Percentiles rank a stretch among this genome's conserved stretches.
These are phyloP conservation scores for Monosiga brevicollis DNA, from an alignment of 78 protist species.

Conservation along the genomic window DNA sequence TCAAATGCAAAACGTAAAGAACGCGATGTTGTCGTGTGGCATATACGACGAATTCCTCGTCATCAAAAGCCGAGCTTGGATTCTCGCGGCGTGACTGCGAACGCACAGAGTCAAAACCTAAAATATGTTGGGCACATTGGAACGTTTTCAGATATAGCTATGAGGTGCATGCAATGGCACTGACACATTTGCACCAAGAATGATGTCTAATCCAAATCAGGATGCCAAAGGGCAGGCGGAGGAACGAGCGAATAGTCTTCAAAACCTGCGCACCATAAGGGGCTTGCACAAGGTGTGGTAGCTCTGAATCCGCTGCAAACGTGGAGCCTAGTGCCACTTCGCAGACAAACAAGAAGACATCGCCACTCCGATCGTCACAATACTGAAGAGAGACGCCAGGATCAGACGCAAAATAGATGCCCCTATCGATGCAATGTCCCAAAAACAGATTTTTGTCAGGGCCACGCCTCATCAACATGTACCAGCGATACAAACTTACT, in stretches of 20 bases:
- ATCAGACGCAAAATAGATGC: not conserved
- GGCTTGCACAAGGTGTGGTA: no score
- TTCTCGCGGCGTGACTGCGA: not conserved
- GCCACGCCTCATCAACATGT: not conserved
- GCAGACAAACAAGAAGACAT: no score
- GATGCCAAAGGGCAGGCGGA: not conserved
- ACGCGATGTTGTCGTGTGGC: not conserved
- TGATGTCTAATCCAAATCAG: not conserved
- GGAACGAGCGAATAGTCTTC: no score
- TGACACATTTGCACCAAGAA: not conserved
- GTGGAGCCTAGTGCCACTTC: no score
- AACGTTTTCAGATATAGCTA: not conserved
- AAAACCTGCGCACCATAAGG: no score
- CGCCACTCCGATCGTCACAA: no score
- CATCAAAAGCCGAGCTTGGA: not conserved
- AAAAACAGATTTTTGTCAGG: not conserved
- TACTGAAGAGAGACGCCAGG: slow-evolving; percentile 7
- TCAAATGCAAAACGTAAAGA: not conserved
- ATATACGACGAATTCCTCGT: slow-evolving; percentile 13
- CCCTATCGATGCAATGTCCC: not conserved
- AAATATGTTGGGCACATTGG: not conserved
- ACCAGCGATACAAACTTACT: slow-evolving; percentile 1
- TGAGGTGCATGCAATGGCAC: not conserved
- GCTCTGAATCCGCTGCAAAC: no score
- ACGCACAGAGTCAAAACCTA: not conserved